Percentiles rank a stretch among this genome's conserved stretches.
Evolutionary conservation across 345 rosid genomes (phyloP).

Genomic region (Turnera subulata): DNA sequence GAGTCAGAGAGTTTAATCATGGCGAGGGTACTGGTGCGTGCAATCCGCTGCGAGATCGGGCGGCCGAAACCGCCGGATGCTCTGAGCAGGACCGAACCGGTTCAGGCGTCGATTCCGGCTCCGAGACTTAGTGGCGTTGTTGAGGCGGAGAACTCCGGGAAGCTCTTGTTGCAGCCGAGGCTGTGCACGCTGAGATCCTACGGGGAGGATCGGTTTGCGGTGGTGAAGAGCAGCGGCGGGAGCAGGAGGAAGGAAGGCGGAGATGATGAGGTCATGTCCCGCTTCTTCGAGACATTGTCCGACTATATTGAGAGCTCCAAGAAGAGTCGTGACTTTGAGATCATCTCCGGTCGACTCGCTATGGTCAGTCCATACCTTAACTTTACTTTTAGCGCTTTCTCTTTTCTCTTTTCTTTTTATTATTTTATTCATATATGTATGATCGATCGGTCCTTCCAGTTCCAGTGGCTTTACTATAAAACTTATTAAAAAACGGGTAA

Average conservation of each 20-base stretch:
- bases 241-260: constrained; percentile 36
- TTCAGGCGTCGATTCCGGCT: constrained; percentile 20
- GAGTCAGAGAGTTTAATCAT: constrained; percentile 25
- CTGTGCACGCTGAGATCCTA: constrained; percentile 82
- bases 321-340: constrained; percentile 88
- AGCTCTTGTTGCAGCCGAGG: constrained; percentile 76
- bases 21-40: constrained; percentile 56
- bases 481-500: too few species aligned
- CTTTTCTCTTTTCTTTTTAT: background rate
- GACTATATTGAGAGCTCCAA: constrained; percentile 86
- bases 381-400: background rate
- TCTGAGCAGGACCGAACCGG: constrained; percentile 22
- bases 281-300: constrained; percentile 70
- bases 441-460: too few species aligned
- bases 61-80: constrained; percentile 2
- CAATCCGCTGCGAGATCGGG: constrained; percentile 33
- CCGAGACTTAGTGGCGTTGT: background rate
- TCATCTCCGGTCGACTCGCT: constrained; percentile 83
- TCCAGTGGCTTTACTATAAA: too few species aligned
- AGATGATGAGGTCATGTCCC: constrained; percentile 32
- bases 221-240: constrained; percentile 37
- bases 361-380: constrained; percentile 50
- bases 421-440: too few species aligned
- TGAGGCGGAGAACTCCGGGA: constrained; percentile 43
- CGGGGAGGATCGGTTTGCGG: constrained; percentile 50